phyloP scores from a whole-genome alignment of 495 filamentous ascomycete species.

The Saxophila tyrrhenica region DNA sequence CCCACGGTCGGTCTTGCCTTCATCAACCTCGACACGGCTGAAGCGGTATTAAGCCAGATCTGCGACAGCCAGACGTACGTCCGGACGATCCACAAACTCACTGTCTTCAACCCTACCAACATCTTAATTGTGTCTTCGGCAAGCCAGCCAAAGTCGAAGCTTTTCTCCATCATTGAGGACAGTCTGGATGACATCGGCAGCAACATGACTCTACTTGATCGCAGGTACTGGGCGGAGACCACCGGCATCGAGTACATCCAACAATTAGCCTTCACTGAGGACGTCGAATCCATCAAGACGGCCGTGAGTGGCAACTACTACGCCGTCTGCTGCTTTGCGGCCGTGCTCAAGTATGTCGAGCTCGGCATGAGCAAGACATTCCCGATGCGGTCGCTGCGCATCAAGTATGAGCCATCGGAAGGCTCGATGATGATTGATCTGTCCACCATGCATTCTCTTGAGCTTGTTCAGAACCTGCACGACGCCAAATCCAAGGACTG shows the following conservation, averaged over 20 bases:
- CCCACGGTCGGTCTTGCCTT: conserved; percentile 84
- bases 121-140: conserved; percentile 61
- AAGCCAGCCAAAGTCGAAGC: conserved; percentile 58
- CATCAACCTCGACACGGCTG: conserved; percentile 71
- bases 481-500: conserved; percentile 62
- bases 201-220: conserved; percentile 54
- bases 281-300: conserved; percentile 67
- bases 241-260: conserved; percentile 69
- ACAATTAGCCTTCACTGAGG: conserved; percentile 60
- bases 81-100: conserved; percentile 70
- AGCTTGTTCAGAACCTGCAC: conserved; percentile 80
- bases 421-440: conserved; percentile 92
- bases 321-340: conserved; percentile 77
- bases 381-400: conserved; percentile 63
- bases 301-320: conserved; percentile 78
- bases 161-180: conserved; percentile 62
- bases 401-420: conserved; percentile 80
- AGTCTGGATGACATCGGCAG: conserved; percentile 45
- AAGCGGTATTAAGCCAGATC: conserved; percentile 79
- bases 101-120: conserved; percentile 64
- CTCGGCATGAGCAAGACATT: conserved; percentile 53
- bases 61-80: conserved; percentile 82
- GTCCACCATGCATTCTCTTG: conserved; percentile 70
- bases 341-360: conserved; percentile 75
- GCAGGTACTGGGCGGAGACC: conserved; percentile 81